Percentiles rank a stretch among this genome's conserved stretches.
phyloP scores from a whole-genome alignment of 805 yeast genomes.

The Wickerhamiella azyma region DNA sequence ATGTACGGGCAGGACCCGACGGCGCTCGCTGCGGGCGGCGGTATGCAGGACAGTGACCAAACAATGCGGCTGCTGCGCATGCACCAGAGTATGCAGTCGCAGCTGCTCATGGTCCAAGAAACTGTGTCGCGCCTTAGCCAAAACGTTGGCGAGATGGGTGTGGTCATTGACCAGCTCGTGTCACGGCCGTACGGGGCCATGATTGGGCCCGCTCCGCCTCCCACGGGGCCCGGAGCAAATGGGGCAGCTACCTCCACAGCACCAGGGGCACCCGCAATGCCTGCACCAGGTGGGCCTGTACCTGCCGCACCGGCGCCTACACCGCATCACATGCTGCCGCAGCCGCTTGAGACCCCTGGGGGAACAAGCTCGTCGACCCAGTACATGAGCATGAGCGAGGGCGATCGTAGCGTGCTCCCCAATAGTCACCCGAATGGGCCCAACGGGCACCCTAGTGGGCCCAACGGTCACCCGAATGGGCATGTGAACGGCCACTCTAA shows the following conservation, averaged over 20 bases:
- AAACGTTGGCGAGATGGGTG: constrained; percentile 4
- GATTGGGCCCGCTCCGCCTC: background rate
- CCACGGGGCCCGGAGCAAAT: background rate
- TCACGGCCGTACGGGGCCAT: background rate
- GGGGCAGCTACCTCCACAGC: background rate
- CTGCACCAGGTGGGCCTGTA: no score
- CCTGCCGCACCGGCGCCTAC: background rate
- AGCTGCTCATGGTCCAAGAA: constrained; percentile 5
- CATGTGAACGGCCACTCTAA: background rate
- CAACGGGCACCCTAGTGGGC: background rate
- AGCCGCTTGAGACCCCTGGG: background rate
- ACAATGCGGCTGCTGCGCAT: background rate
- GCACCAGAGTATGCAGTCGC: constrained; percentile 4
- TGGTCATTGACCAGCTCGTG: constrained; percentile 1
- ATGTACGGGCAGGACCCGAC: background rate
- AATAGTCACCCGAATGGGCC: background rate
- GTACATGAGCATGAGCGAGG: background rate
- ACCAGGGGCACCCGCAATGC: background rate
- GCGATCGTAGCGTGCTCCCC: background rate
- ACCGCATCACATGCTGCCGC: background rate
- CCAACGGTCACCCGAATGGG: background rate
- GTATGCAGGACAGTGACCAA: background rate
- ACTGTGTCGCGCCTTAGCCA: background rate
- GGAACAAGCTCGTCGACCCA: background rate
- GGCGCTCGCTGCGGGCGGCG: background rate